A percentile compares a stretch with the other conserved stretches of the same genome.
Evolutionary conservation across 345 rosid genomes (phyloP).

Genomic region (Rhodamnia rubescens): DNA sequence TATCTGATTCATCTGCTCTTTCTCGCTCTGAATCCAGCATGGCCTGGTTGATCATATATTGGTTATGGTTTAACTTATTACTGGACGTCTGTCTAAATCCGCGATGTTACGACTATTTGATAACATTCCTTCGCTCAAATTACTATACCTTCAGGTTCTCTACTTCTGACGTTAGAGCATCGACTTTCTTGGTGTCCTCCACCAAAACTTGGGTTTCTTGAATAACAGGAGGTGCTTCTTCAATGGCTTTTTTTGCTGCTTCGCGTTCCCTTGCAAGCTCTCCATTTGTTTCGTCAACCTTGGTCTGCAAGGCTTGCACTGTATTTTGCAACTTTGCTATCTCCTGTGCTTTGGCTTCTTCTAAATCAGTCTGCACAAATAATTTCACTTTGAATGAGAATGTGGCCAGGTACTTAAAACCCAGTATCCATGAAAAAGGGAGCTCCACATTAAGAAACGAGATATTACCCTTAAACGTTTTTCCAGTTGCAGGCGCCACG

Average conservation of each 20-base stretch:
- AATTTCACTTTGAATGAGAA: neutral
- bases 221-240: constrained; percentile 40
- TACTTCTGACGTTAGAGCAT: constrained; percentile 29
- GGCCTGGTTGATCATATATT: constrained; percentile 17
- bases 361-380: constrained; percentile 29
- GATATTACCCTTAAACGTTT: constrained; percentile 31
- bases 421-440: neutral
- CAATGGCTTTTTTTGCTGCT: constrained; percentile 29
- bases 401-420: neutral
- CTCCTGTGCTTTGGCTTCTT: constrained; percentile 36
- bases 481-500: constrained; percentile 39
- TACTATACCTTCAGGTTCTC: constrained; percentile 28
- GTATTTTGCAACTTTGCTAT: constrained; percentile 24
- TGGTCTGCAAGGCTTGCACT: constrained; percentile 26
- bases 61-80: neutral
- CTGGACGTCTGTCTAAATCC: neutral
- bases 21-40: constrained; percentile 53
- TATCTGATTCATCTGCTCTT: constrained; percentile 50
- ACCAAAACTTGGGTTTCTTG: constrained; percentile 39
- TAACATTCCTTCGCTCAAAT: neutral
- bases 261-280: constrained; percentile 25
- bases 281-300: constrained; percentile 29
- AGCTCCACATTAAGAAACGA: neutral
- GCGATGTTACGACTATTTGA: neutral
- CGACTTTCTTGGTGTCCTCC: constrained; percentile 33